Evolutionary conservation across 495 filamentous ascomycete genomes (phyloP).

Genomic region (Hypomontagnella monticulosa): DNA sequence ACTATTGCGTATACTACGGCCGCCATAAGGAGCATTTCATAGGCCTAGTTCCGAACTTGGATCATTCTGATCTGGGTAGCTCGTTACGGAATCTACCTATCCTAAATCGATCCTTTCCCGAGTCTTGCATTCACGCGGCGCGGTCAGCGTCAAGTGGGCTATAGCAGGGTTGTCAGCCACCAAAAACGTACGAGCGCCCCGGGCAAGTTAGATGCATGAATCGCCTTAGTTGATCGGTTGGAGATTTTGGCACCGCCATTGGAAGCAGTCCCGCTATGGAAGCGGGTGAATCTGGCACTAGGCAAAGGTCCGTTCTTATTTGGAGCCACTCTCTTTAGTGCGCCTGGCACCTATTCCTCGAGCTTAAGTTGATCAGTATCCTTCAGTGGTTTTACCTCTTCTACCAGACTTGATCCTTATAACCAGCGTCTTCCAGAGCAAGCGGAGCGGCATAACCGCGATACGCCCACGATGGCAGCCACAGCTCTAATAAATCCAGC

Average conservation of each 20-base stretch:
- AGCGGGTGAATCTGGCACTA: conserved; percentile 58
- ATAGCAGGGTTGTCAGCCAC: conserved; percentile 16
- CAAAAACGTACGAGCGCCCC: conserved; percentile 21
- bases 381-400: conserved; percentile 42
- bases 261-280: conserved; percentile 60
- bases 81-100: conserved; percentile 31
- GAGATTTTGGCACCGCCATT: conserved; percentile 45
- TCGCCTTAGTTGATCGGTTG: conserved; percentile 41
- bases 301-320: conserved; percentile 59
- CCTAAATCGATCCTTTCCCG: conserved; percentile 24
- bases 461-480: conserved; percentile 58
- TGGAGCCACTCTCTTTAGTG: conserved; percentile 35
- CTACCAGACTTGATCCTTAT: conserved; percentile 46
- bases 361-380: conserved; percentile 43
- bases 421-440: conserved; percentile 49
- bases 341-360: conserved; percentile 26
- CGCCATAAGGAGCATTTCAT: conserved; percentile 16
- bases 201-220: conserved; percentile 47
- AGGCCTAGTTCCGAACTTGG: conserved; percentile 4
- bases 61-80: conserved; percentile 8
- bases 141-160: background rate
- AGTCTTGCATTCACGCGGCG: background rate
- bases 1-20: conserved; percentile 23
- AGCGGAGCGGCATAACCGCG: conserved; percentile 49
- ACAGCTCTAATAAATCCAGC: conserved; percentile 58